Conservation (phyloP, 192 early-diverging fungal species). For the Rhizoclosmatium globosum region DNA sequence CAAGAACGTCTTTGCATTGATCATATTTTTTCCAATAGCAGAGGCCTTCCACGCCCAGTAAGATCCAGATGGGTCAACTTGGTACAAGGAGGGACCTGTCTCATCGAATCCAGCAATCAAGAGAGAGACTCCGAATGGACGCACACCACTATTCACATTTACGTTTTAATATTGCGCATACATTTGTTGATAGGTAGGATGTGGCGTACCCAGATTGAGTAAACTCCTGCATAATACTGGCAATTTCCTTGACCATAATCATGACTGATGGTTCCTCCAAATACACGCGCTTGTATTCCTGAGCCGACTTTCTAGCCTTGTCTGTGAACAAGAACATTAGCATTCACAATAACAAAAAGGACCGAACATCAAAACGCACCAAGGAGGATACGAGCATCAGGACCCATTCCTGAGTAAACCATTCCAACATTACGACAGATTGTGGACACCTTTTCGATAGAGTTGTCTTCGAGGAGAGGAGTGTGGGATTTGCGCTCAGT, state of each 20-base stretch:
- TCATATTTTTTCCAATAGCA: constrained; percentile 99
- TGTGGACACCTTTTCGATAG: constrained; percentile 88
- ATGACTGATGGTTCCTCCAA: constrained; percentile 94
- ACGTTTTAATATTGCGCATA: background rate
- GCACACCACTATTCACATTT: constrained; percentile 82
- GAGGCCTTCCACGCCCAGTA: constrained; percentile 99
- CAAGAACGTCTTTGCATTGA: constrained; percentile 99
- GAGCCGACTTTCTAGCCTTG: constrained; percentile 95
- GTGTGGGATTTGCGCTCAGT: constrained; percentile 96
- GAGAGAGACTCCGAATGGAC: constrained; percentile 98
- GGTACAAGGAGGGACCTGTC: constrained; percentile 90
- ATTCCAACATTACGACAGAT: constrained; percentile 96
- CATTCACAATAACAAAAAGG: background rate
- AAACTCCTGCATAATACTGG: constrained; percentile 97
- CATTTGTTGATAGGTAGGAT: background rate
- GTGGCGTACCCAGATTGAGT: constrained; percentile 90
- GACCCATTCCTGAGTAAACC: constrained; percentile 99
- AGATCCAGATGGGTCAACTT: constrained; percentile 98
- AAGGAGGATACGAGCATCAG: constrained; percentile 95
- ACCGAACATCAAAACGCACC: constrained; percentile 7
- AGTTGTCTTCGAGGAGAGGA: constrained; percentile 91
- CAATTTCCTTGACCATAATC: constrained; percentile 97
- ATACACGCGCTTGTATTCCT: constrained; percentile 93
- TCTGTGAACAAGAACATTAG: constrained; percentile 42
- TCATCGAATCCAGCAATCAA: constrained; percentile 96